A percentile compares a stretch with the other conserved stretches of the same genome.
Evolutionary conservation across 345 rosid species (phyloP).

Genomic region (Gossypium bickii): DNA sequence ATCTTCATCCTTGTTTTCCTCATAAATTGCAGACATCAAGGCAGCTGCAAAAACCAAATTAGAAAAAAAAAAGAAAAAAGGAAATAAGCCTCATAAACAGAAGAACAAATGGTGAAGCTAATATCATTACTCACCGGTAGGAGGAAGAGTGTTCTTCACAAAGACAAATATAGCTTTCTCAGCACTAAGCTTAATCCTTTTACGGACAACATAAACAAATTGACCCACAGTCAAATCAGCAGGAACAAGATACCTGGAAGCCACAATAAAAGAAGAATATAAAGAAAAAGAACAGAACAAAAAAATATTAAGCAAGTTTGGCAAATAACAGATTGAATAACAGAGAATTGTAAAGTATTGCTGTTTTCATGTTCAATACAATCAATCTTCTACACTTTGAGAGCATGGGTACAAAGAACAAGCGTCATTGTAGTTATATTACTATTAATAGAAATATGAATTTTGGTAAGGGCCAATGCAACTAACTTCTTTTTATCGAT

Average conservation of each 20-base stretch:
- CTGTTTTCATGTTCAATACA: background rate
- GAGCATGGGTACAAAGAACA: background rate
- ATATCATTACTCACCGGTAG: slow-evolving; percentile 42
- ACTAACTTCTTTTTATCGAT: slow-evolving; percentile 97
- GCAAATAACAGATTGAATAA: background rate
- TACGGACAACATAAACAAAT: slow-evolving; percentile 74
- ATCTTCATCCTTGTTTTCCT: slow-evolving; percentile 70
- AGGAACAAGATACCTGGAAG: slow-evolving; percentile 69
- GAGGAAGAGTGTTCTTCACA: slow-evolving; percentile 59
- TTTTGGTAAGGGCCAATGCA: background rate
- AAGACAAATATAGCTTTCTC: slow-evolving; percentile 75
- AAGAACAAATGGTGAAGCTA: background rate
- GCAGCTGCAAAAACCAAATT: slow-evolving; percentile 40
- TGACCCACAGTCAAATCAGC: slow-evolving; percentile 77
- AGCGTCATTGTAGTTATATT: background rate
- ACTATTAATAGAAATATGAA: background rate
- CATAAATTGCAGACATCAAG: slow-evolving; percentile 58
- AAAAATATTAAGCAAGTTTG: background rate
- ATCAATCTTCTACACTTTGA: background rate
- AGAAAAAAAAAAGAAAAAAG: background rate
- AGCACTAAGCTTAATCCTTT: slow-evolving; percentile 70
- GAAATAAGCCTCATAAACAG: background rate
- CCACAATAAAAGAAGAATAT: background rate
- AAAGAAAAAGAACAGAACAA: background rate
- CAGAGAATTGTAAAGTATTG: background rate